phyloP scores from a whole-genome alignment of 257 asterid species.

The Striga asiatica region DNA sequence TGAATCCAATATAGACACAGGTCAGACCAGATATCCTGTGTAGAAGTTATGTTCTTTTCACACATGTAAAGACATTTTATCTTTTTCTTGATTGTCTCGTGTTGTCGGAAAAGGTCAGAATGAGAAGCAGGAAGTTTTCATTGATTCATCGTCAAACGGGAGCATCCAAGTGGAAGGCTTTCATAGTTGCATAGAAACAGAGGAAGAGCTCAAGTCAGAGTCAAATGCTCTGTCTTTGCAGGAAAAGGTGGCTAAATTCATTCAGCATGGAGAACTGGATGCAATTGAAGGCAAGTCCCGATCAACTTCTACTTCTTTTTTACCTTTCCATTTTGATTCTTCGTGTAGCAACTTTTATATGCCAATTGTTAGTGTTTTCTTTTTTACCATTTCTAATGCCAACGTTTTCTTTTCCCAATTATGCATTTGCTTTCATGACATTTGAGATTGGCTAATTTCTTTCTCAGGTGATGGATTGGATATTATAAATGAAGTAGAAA shows the following conservation, averaged over 20 bases:
- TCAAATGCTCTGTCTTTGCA: slow-evolving; percentile 27
- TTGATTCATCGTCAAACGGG: slow-evolving; percentile 26
- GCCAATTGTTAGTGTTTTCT: background rate
- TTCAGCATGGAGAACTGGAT: slow-evolving; percentile 63
- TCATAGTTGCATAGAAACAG: slow-evolving; percentile 16
- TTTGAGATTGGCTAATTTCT: slow-evolving; percentile 6
- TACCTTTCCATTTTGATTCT: background rate
- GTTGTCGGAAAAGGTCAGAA: slow-evolving; percentile 52
- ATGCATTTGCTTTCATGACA: slow-evolving; percentile 3
- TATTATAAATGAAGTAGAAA: slow-evolving; percentile 19
- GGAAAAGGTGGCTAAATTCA: slow-evolving; percentile 47
- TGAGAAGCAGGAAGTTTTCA: slow-evolving; percentile 27
- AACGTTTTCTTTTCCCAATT: background rate
- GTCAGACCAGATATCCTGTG: slow-evolving; percentile 23
- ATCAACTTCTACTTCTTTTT: background rate
- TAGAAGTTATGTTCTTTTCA: slow-evolving; percentile 13
- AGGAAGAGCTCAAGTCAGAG: slow-evolving; percentile 17
- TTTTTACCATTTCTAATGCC: background rate
- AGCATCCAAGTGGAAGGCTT: too few relatives aligned
- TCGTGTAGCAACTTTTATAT: background rate
- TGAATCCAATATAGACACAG: slow-evolving; percentile 19
- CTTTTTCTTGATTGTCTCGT: slow-evolving; percentile 20
- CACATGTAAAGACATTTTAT: background rate
- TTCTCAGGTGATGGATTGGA: slow-evolving; percentile 35
- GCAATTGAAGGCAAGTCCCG: slow-evolving; percentile 39